Evolutionary conservation across 225 moss, liverwort and hornwort genomes (phyloP), one percentile per base, ranked within the genome.

Genomic region (Straminergon stramineum): DNA sequence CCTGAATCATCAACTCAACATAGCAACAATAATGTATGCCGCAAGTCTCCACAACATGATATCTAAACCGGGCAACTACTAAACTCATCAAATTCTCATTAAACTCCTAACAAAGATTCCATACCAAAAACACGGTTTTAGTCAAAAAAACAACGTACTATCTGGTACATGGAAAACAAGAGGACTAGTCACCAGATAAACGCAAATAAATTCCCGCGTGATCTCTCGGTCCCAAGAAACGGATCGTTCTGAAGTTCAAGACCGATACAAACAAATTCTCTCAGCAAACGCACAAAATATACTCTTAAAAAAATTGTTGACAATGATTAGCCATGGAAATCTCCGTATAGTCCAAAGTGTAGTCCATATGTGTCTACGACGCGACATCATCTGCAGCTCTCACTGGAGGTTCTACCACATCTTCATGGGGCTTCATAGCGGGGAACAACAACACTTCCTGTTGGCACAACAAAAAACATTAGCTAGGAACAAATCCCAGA

Each of bases 361-460:
- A 85, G 58, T 32, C 41, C 77, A 69, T 10, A 11, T 37, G 79
- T 83, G 20, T 48, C 80, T 91, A 94, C 15, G 92, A 91, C 22
- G 82, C 92, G 28, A 71, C 77, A 73, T 93, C 93, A 37, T 91
- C 92, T 30, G 92, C 93, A 70, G 93, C 92, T 83, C 93, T 90
- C 65, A 93, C 83, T 84, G 95, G 92, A 86, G 95, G 92, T 79
- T 92, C 93, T 10, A 95, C 66, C 34, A 92, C 90, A 91, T 97
- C 96, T 63, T 97, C 98, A 57, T 95, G 94, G 34, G 99, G 97
- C 88, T 99, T 99, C 98, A 99, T 97, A 23, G 98, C 98, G 13
- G 97, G 98, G 89, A 99, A 99, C 45, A 99, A 92, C 87, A 99
- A 83, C 51, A 99, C 97, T 83, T 99, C 98, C 98, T 98, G 96